Conservation (phyloP, 2,329 filamentous ascomycete species). For the Parascedosporium putredinis region DNA sequence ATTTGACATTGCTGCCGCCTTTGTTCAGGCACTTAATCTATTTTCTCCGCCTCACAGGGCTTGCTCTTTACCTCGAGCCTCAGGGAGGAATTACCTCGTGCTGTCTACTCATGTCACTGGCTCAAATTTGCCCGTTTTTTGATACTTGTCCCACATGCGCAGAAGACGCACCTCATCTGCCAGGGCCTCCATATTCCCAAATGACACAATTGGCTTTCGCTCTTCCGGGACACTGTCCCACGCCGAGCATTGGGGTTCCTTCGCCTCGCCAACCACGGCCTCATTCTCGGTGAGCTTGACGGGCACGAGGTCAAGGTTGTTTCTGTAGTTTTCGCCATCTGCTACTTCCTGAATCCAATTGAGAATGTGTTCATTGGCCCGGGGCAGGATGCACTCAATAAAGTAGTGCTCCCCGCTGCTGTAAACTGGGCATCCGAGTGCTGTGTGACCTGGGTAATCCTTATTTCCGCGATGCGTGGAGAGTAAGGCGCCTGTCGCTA, state of each 20-base stretch:
- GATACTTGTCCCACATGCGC: background rate
- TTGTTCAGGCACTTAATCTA: too few relatives aligned
- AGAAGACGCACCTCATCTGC: background rate
- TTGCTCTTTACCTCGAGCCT: too few relatives aligned
- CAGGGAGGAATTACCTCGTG: too few relatives aligned
- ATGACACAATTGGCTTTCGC: background rate
- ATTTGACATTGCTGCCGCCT: too few relatives aligned
- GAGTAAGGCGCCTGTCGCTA: background rate
- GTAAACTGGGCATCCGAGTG: conserved; percentile 55
- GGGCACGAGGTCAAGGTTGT: conserved; percentile 22
- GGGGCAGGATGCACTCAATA: conserved; percentile 52
- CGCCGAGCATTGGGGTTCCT: background rate
- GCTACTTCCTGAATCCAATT: conserved; percentile 52
- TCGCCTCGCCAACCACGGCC: background rate
- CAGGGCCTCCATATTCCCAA: background rate
- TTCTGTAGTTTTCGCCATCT: conserved; percentile 24
- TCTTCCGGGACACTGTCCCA: conserved; percentile 6
- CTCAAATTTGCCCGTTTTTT: background rate
- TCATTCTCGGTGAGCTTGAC: background rate
- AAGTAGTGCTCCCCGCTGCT: conserved; percentile 52
- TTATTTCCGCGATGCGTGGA: conserved; percentile 37
- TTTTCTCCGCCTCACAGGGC: too few relatives aligned
- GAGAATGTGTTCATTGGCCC: conserved; percentile 42
- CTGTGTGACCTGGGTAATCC: conserved; percentile 24
- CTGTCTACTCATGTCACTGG: too few relatives aligned